Base-by-base conservation (phyloP, 148 eudicot species). In the Heliosperma pusillum region DNA sequence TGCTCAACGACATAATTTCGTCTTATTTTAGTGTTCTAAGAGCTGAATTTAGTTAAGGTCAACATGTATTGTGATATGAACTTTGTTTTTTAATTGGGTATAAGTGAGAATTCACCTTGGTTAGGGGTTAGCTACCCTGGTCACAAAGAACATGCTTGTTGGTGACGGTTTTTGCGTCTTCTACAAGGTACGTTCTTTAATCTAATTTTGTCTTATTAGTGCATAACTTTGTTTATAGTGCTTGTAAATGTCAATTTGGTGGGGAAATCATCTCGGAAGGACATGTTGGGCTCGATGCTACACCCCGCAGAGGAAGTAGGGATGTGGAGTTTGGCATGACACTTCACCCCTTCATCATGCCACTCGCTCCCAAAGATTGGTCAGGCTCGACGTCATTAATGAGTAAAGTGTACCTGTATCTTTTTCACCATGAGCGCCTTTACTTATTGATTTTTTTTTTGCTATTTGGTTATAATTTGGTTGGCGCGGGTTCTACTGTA, bases 81-180 rank as follows among this genome's bases (percentile, higher is more conserved):
- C 40, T 19, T 52, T 42, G 17, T 60, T 47, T 77, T 30, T 75
- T 75, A 72, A 74, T 68, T 81, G 68, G n/a, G 67, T 81, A 94
- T 81, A 94, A 97, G 98, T 95, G 80, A 90, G 98, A 72, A 95
- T 95, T 81, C 98, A 95, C 74, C 69, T 95, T 76, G 98, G 98
- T 65, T 97, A 95, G 80, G 98, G 98, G 83, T 92, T 97, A 68
- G 96, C 96, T 11, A 88, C 27, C 2, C 75, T 62, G 27, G 92
- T 95, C 71, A 95, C 96, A 5, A 86, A 70, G 77, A 90, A 60
- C 85, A 95, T 95, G 96, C 92, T 95, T 50, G 85, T 85, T 77
- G 90, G 86, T 76, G 92, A 95, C 19, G 98, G 98, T 7, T 19
- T 95, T 83, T 92, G 91, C 57, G 90, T 97, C 61, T 95, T 95